Conservation (phyloP, 2,329 filamentous ascomycete genomes). For the Fusarium sp. region DNA sequence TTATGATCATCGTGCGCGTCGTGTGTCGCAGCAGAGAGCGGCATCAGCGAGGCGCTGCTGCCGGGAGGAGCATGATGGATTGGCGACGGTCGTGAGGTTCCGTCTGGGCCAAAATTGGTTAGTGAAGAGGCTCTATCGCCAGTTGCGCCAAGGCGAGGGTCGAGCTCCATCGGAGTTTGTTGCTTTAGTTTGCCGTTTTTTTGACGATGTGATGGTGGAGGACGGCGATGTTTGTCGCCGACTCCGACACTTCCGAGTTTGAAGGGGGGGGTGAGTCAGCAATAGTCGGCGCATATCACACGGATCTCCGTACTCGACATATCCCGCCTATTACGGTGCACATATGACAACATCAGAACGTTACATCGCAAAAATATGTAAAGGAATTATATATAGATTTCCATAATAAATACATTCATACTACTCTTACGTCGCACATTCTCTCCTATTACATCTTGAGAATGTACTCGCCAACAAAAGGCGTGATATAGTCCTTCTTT, state of each 20-base stretch:
- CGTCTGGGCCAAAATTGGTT: constrained; percentile 20
- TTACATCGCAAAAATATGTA: neutral
- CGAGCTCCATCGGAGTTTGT: constrained; percentile 52
- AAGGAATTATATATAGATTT: too few relatives aligned
- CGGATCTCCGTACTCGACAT: constrained; percentile 11
- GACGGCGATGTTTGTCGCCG: constrained; percentile 52
- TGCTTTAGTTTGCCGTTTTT: constrained; percentile 33
- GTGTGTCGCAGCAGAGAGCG: constrained; percentile 31
- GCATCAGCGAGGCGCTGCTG: constrained; percentile 19
- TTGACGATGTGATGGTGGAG: constrained; percentile 34
- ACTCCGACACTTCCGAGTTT: constrained; percentile 46
- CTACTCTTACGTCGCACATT: too few relatives aligned
- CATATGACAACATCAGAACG: too few relatives aligned
- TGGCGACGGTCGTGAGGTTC: constrained; percentile 38
- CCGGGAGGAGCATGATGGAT: constrained; percentile 28
- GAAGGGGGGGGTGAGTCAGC: constrained; percentile 38
- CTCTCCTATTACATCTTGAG: constrained; percentile 19
- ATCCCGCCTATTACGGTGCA: too few relatives aligned
- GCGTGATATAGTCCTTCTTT: constrained; percentile 65
- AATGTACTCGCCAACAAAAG: constrained; percentile 44
- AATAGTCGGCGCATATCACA: constrained; percentile 29
- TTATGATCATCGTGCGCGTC: constrained; percentile 29
- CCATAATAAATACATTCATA: too few relatives aligned
- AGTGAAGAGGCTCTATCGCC: constrained; percentile 44
- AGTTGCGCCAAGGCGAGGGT: constrained; percentile 50